These are phyloP conservation scores for Gilbertella persicaria DNA, from an alignment of 371 early-diverging fungal species.

Conservation along the genomic window DNA sequence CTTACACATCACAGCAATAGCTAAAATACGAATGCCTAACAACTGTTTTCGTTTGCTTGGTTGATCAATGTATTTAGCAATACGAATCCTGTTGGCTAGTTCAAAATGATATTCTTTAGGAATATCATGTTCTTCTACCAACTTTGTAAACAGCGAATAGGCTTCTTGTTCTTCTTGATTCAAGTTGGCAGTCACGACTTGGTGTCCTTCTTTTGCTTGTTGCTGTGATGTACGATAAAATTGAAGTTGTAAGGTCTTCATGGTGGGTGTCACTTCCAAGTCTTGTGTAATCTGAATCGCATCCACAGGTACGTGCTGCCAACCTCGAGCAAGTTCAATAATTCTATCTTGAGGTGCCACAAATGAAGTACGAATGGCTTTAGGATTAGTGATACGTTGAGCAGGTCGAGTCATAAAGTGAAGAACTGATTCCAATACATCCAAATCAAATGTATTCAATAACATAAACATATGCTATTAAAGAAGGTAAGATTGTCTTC, in stretches of 20 bases:
- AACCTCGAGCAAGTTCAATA: constrained; percentile 61
- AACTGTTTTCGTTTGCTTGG: constrained; percentile 53
- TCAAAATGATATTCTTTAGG: constrained; percentile 78
- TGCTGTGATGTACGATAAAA: constrained; percentile 57
- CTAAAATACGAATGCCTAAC: constrained; percentile 74
- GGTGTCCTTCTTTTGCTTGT: constrained; percentile 19
- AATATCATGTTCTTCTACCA: constrained; percentile 63
- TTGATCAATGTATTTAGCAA: constrained; percentile 65
- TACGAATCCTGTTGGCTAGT: constrained; percentile 78
- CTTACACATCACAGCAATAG: constrained; percentile 76
- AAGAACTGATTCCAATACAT: constrained; percentile 72
- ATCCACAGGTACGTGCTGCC: constrained; percentile 54
- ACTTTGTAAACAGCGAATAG: constrained; percentile 46
- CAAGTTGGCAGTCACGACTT: constrained; percentile 20
- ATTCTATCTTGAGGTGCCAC: constrained; percentile 65
- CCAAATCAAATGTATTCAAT: constrained; percentile 72
- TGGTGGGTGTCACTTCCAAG: constrained; percentile 49
- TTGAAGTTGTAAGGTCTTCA: constrained; percentile 57
- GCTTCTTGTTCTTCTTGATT: constrained; percentile 17
- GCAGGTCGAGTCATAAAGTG: constrained; percentile 80
- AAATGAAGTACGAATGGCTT: constrained; percentile 67
- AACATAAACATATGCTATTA: constrained; percentile 29
- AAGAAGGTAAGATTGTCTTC: not conserved
- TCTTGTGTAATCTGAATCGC: constrained; percentile 46
- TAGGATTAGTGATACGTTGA: constrained; percentile 76